Evolutionary conservation across 2,329 filamentous ascomycete species (phyloP).

Genomic region (Pleomassaria siparia): DNA sequence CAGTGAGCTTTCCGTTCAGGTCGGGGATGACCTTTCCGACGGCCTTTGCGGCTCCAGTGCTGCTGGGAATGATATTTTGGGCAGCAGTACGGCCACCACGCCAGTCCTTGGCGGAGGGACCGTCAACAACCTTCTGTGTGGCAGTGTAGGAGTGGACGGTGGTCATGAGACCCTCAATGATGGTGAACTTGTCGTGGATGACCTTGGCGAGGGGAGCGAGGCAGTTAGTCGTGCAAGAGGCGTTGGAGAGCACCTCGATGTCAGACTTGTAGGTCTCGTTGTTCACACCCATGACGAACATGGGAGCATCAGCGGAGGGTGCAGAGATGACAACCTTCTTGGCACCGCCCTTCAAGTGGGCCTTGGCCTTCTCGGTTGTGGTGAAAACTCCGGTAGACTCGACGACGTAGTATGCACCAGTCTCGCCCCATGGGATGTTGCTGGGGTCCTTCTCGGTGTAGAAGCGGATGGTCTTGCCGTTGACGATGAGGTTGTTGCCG

Average conservation of each 20-base stretch:
- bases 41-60: conserved; percentile 99
- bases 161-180: conserved; percentile 99
- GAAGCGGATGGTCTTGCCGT: conserved; percentile 94
- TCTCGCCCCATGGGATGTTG: conserved; percentile 85
- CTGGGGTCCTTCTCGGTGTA: conserved; percentile 89
- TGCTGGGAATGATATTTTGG: conserved; percentile 99
- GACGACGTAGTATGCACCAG: conserved; percentile 89
- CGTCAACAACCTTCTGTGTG: conserved; percentile 99
- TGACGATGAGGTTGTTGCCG: conserved; percentile 75
- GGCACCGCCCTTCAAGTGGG: conserved; percentile 93
- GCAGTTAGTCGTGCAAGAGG: conserved; percentile 99
- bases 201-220: conserved; percentile 99
- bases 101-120: conserved; percentile 98
- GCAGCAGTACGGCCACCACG: conserved; percentile 97
- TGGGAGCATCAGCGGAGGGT: conserved; percentile 92
- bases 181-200: conserved; percentile 96
- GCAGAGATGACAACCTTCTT: conserved; percentile 91
- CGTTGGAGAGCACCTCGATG: conserved; percentile 95
- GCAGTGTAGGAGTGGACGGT: conserved; percentile 99
- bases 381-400: conserved; percentile 99
- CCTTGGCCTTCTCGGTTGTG: conserved; percentile 92
- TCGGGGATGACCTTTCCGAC: conserved; percentile 99
- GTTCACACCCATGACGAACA: conserved; percentile 99
- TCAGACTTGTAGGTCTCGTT: conserved; percentile 88
- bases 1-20: conserved; percentile 99